Base-by-base conservation (phyloP, 2,329 filamentous ascomycete genomes). In the Trichoderma sp. region DNA sequence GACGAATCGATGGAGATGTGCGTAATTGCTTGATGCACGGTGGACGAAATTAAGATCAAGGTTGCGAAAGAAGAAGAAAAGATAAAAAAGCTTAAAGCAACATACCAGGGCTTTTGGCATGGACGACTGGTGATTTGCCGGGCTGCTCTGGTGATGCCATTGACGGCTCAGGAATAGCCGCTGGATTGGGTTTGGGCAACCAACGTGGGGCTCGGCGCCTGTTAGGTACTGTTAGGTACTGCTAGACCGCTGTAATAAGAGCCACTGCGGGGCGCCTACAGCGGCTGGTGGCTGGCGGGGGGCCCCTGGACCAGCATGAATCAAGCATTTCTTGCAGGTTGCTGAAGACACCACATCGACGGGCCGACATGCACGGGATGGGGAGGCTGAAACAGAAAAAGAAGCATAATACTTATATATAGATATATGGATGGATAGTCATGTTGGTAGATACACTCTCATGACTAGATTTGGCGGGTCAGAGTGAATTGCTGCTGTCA, bases 121-220 rank as follows among this genome's bases (percentile, higher is more conserved):
- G 47, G 21, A 43, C 39, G 15, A 43, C 43, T 65, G 62, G 61
- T 63, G 62, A 53, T 65, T 65, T 65, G 62, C 62, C 15, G 60
- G 60, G 60, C 60, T 62, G 62, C 43, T 24, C 32, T 43, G 64
- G 64, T 68, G 65, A 68, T 68, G 65, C 65, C 65, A 68, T 67
- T 36, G 47, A 53, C 21, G 47, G 21, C 51, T 28, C 51, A 39
- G 14, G 53, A 68, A 68, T 68, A 68, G 65, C 65, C 65, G 65
- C 65, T 68, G 65, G 36, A 53, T 53, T 68, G 65, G 65, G 53
- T 36, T 60, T 68, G 65, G 65, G 65, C 53, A 7, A 24, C 21
- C 4, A 21, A 18, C 34, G 65, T 36, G 65, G 65, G 65, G 53
- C 24, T n/a, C 14, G 65, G 65, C 65, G 65, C 65, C 65, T 68